Conservation (phyloP, 2,329 filamentous ascomycete species). For the Sporothrix pseudoabietina region DNA sequence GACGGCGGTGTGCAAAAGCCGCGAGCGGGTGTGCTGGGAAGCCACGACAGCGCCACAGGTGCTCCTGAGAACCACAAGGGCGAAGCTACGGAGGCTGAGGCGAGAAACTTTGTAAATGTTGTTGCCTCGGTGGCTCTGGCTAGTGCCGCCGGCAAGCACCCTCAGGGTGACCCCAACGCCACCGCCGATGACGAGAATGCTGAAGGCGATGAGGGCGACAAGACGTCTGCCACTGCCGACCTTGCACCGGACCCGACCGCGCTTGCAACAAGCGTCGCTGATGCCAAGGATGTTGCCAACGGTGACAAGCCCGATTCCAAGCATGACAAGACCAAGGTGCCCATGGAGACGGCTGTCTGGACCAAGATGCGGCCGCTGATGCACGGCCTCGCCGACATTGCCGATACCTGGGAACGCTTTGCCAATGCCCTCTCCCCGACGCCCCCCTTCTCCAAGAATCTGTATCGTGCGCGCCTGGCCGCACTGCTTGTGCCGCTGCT, state of each 20-base stretch:
- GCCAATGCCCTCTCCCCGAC: slow-evolving; percentile 53
- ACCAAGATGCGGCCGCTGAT: slow-evolving; percentile 73
- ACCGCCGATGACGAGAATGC: slow-evolving; percentile 40
- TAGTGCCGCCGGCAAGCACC: slow-evolving; percentile 75
- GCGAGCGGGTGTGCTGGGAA: background rate
- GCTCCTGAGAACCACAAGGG: slow-evolving; percentile 82
- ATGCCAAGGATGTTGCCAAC: slow-evolving; percentile 47
- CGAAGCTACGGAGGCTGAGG: slow-evolving; percentile 81
- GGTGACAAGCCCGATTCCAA: slow-evolving; percentile 54
- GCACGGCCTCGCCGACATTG: slow-evolving; percentile 51
- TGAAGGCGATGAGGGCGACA: background rate
- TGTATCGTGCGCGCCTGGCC: slow-evolving; percentile 55
- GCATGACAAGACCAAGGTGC: slow-evolving; percentile 77
- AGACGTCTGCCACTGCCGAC: background rate
- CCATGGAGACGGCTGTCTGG: slow-evolving; percentile 77
- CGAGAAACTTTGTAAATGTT: slow-evolving; percentile 75
- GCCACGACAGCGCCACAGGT: slow-evolving; percentile 67
- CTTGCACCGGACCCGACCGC: background rate
- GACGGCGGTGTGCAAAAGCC: slow-evolving; percentile 14
- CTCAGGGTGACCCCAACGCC: slow-evolving; percentile 61
- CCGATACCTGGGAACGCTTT: slow-evolving; percentile 56
- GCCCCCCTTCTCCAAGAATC: slow-evolving; percentile 59
- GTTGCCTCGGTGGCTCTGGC: slow-evolving; percentile 72
- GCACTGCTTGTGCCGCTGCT: background rate
- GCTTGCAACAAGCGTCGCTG: slow-evolving; percentile 18